A percentile compares a stretch with the other conserved stretches of the same genome.
Evolutionary conservation across 2,329 filamentous ascomycete genomes (phyloP).

Genomic region (Beauveria sp.): DNA sequence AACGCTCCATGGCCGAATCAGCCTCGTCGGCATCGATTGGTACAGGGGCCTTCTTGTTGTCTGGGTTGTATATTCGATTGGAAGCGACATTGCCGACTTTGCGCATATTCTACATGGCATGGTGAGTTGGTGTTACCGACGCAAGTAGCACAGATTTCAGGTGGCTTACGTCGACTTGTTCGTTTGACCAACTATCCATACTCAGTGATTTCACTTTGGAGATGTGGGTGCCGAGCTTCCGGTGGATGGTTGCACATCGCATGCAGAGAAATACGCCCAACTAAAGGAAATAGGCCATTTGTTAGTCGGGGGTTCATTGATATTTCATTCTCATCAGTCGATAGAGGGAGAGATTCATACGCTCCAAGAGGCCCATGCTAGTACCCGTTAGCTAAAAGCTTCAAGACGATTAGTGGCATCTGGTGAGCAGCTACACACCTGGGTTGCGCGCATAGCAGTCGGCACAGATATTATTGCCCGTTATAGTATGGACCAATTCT

Average conservation of each 20-base stretch:
- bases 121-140: neutral
- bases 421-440: slow-evolving; percentile 46
- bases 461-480: slow-evolving; percentile 89
- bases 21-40: slow-evolving; percentile 88
- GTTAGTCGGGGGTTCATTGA: slow-evolving; percentile 13
- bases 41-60: slow-evolving; percentile 72
- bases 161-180: slow-evolving; percentile 81
- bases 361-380: slow-evolving; percentile 96
- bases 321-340: too few relatives aligned
- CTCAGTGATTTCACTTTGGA: slow-evolving; percentile 98
- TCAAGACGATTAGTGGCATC: neutral
- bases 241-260: slow-evolving; percentile 91
- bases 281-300: slow-evolving; percentile 34
- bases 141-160: neutral
- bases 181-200: slow-evolving; percentile 95
- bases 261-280: slow-evolving; percentile 95
- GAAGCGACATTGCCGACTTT: slow-evolving; percentile 78
- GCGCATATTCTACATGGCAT: slow-evolving; percentile 70
- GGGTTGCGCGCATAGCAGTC: slow-evolving; percentile 90
- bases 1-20: slow-evolving; percentile 89
- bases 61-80: slow-evolving; percentile 84
- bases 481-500: slow-evolving; percentile 72
- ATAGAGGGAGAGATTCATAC: slow-evolving; percentile 44
- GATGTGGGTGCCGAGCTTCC: slow-evolving; percentile 94
- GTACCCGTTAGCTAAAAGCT: slow-evolving; percentile 19